phyloP scores from a whole-genome alignment of 2,329 filamentous ascomycete species.

The Pseudogymnoascus sp. region DNA sequence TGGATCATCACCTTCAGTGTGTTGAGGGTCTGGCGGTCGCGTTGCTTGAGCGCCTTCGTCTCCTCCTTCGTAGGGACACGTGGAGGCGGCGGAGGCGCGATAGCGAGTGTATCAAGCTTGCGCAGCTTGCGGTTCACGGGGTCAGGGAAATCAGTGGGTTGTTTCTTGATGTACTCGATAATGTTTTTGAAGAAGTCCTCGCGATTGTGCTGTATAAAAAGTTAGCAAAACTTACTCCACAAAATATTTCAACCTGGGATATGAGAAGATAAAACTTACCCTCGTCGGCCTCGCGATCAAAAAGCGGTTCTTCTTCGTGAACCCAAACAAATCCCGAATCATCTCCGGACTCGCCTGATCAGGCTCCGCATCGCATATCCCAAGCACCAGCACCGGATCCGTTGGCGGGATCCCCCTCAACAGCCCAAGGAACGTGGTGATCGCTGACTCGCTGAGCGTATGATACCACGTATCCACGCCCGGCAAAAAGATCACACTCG shows the following conservation, averaged over 20 bases:
- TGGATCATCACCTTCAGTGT: constrained; percentile 81
- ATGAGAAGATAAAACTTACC: constrained; percentile 35
- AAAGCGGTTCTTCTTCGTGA: constrained; percentile 69
- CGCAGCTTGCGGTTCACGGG: constrained; percentile 79
- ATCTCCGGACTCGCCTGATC: constrained; percentile 54
- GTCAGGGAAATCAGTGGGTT: constrained; percentile 79
- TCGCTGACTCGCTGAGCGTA: constrained; percentile 50
- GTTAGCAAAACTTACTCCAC: constrained; percentile 23
- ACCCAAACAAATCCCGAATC: constrained; percentile 74
- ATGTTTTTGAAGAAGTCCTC: constrained; percentile 70
- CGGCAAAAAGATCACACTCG: constrained; percentile 90
- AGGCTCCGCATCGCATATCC: constrained; percentile 65
- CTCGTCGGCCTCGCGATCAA: constrained; percentile 57
- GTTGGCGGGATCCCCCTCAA: constrained; percentile 77
- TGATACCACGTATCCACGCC: constrained; percentile 79
- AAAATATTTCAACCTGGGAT: background rate
- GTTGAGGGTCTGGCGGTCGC: constrained; percentile 77
- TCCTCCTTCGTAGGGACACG: constrained; percentile 66
- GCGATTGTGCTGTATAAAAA: constrained; percentile 45
- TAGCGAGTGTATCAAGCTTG: constrained; percentile 64
- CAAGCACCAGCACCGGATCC: constrained; percentile 80
- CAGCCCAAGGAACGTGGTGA: constrained; percentile 76
- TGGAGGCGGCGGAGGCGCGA: constrained; percentile 64
- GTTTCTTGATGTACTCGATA: constrained; percentile 66
- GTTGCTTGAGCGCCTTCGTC: constrained; percentile 68